Evolutionary conservation across 352 stramenopile genomes (phyloP).

Genomic region (Elongisporangium prolatum): DNA sequence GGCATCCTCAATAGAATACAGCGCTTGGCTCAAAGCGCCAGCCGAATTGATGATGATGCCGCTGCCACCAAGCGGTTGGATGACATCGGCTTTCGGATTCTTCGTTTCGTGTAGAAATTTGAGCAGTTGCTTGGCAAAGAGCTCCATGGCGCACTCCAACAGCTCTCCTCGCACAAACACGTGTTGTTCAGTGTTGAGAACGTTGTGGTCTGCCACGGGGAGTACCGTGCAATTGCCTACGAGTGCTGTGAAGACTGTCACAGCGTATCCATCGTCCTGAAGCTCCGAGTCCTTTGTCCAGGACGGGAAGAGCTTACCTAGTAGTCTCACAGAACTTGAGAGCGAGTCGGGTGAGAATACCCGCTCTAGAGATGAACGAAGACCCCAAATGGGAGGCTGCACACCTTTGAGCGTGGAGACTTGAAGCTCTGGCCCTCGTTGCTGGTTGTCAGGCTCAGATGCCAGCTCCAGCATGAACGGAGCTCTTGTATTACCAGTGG

Average conservation of each 20-base stretch:
- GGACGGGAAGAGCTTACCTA: neutral
- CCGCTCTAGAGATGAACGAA: slow-evolving; percentile 11
- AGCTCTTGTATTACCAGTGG: neutral
- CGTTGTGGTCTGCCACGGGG: slow-evolving; percentile 1
- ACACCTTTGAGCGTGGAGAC: slow-evolving; percentile 4
- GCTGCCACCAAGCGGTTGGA: slow-evolving; percentile 6
- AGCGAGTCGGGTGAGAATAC: neutral
- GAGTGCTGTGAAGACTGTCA: slow-evolving; percentile 16
- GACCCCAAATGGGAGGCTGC: slow-evolving; percentile 18
- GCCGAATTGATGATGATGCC: slow-evolving; percentile 12
- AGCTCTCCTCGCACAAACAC: slow-evolving; percentile 29
- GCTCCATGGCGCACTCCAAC: slow-evolving; percentile 39
- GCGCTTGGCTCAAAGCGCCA: neutral
- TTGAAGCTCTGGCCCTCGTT: neutral
- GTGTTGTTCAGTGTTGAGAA: slow-evolving; percentile 28
- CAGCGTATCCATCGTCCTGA: slow-evolving; percentile 20
- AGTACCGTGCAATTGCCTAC: slow-evolving; percentile 16
- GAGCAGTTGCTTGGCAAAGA: slow-evolving; percentile 45
- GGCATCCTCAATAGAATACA: slow-evolving; percentile 22
- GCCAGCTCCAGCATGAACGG: neutral
- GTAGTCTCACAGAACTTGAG: neutral
- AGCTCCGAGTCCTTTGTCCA: slow-evolving; percentile 3
- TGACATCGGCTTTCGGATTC: slow-evolving; percentile 6
- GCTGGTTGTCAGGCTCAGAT: slow-evolving; percentile 2
- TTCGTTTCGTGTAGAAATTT: slow-evolving; percentile 33